Evolutionary conservation across 768 basidiomycete species (phyloP).

Genomic region (Lentinula aciculospora): DNA sequence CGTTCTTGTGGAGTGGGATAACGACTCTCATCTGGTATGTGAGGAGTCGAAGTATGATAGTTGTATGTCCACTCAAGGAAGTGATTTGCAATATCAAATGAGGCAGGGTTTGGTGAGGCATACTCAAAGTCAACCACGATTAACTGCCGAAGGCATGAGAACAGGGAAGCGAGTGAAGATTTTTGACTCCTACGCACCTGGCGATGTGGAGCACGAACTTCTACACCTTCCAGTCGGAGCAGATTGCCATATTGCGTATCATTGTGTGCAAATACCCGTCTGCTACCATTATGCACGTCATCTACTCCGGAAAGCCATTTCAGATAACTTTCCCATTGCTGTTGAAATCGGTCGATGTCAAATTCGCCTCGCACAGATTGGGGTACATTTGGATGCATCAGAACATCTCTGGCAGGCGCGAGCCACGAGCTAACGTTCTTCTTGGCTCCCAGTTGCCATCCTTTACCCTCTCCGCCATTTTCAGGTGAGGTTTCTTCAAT

Average conservation of each 20-base stretch:
- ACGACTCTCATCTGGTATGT: constrained; percentile 51
- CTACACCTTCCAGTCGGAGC: constrained; percentile 56
- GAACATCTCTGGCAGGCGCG: constrained; percentile 63
- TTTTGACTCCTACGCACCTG: constrained; percentile 62
- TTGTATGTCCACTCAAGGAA: constrained; percentile 97
- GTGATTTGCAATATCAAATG: constrained; percentile 95
- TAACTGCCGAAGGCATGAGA: constrained; percentile 41
- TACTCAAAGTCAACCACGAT: constrained; percentile 99
- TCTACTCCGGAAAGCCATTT: constrained; percentile 64
- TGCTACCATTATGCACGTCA: constrained; percentile 50
- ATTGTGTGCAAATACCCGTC: constrained; percentile 83
- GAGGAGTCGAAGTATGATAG: constrained; percentile 70
- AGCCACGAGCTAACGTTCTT: constrained; percentile 74
- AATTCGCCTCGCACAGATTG: constrained; percentile 44
- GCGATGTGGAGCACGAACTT: constrained; percentile 62
- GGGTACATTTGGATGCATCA: constrained; percentile 50
- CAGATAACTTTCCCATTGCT: constrained; percentile 65
- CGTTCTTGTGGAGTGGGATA: constrained; percentile 77
- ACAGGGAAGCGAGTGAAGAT: too few species aligned
- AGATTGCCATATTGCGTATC: constrained; percentile 96
- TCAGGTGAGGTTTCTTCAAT: constrained; percentile 44
- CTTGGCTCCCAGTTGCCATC: constrained; percentile 54
- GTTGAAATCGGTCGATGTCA: constrained; percentile 57
- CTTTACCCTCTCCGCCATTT: constrained; percentile 35
- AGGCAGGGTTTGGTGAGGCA: constrained; percentile 85